Base-by-base conservation (phyloP, 352 stramenopile species). In the Phytophthora idaei region DNA sequence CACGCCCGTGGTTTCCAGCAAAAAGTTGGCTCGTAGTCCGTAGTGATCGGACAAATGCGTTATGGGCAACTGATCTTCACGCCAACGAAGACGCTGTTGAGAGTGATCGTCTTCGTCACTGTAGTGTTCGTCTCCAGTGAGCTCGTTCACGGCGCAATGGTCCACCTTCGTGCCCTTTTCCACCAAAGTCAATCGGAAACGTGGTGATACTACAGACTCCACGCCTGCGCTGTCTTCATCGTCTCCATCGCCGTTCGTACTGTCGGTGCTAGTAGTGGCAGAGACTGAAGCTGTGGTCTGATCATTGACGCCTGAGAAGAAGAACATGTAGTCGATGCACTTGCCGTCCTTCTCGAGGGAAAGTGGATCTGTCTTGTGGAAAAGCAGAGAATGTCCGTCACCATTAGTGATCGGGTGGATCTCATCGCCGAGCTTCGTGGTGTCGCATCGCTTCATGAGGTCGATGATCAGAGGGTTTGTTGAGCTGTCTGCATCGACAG, bases 261-360 rank as follows among this genome's bases (percentile, higher is more conserved):
- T 68, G 25, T 65, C 28, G 2, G 57, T 71, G 21, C 39, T 58
- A 29, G 53, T 37, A 14, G 39, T 50, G 7, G 60, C 34, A 47
- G 25, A n/a, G 7, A 39, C 14, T 17, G 41, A 25, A 36, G 48
- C 37, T 46, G 21, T 54, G 12, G 58, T 48, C 11, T 69, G 71
- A 17, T 80, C 75, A 31, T 63, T 75, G 7, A 72, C 70, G 0
- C 70, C 69, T 0, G 83, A 76, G 44, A 83, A 80, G 67, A 90
- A 89, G 58, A 94, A 93, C 74, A 94, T 84, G 67, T 92, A 94
- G 76, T 94, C 87, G 58, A 94, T 94, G 65, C 87, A 94, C 57
- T 94, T 94, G 72, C 87, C 87, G 52, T 89, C 75, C 41, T 83
- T 86, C 9, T 90, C 67, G 1, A 51, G 70, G 1, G 71, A 79